phyloP scores from a whole-genome alignment of 2,329 filamentous ascomycete genomes.

The Chaetomium globosum region DNA sequence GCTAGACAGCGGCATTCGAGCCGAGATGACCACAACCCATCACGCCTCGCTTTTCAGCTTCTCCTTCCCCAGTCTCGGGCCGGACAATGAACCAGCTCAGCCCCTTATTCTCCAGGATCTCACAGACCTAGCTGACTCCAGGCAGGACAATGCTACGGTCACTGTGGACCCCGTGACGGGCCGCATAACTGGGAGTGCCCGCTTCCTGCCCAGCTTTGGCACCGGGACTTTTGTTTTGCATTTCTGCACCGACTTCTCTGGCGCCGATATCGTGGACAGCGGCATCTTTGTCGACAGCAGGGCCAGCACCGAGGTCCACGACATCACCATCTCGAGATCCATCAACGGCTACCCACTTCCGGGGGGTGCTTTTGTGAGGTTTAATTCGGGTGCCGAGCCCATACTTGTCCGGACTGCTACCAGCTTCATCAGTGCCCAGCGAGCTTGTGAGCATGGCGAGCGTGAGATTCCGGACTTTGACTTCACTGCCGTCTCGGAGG shows the following conservation, averaged over 20 bases:
- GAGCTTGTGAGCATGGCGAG: conserved; percentile 70
- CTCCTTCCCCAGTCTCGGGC: conserved; percentile 55
- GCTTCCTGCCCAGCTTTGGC: conserved; percentile 67
- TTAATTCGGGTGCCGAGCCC: conserved; percentile 53
- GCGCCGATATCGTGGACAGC: conserved; percentile 58
- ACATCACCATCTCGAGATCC: conserved; percentile 52
- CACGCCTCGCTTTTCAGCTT: conserved; percentile 68
- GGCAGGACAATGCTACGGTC: conserved; percentile 60
- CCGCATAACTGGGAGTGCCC: conserved; percentile 63
- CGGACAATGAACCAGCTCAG: conserved; percentile 45
- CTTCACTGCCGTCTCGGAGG: conserved; percentile 56
- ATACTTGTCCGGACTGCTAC: conserved; percentile 68
- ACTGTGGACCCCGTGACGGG: conserved; percentile 59
- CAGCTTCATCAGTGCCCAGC: conserved; percentile 67
- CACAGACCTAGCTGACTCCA: conserved; percentile 63
- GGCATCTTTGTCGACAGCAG: conserved; percentile 64
- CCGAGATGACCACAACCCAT: conserved; percentile 70
- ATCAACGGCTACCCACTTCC: conserved; percentile 59
- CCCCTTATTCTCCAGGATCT: conserved; percentile 69
- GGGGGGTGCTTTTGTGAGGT: conserved; percentile 66
- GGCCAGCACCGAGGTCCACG: conserved; percentile 52
- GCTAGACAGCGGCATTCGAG: conserved; percentile 58
- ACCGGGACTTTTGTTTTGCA: conserved; percentile 61
- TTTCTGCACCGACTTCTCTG: conserved; percentile 70
- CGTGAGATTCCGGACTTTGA: conserved; percentile 69